Percentiles rank a stretch among this genome's conserved stretches.
Conservation (phyloP, 495 filamentous ascomycete genomes). For the Penicillium cataractarum region DNA sequence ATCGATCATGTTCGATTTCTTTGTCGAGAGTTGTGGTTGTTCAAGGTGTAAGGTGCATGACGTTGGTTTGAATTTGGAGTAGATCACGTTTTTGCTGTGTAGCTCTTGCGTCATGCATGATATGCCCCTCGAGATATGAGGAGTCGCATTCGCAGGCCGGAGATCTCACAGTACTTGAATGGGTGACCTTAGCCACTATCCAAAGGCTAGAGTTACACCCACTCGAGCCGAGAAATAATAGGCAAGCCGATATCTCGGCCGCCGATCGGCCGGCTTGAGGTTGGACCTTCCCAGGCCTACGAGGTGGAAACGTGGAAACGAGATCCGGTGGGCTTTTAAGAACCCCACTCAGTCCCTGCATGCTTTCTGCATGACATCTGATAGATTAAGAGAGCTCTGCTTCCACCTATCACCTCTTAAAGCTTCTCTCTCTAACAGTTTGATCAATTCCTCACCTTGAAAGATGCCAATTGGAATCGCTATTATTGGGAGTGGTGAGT, state of each 20-base stretch:
- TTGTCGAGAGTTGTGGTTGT: not conserved
- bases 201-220: not conserved
- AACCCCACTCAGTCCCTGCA: slow-evolving; percentile 22
- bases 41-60: not conserved
- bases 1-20: not conserved
- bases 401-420: not conserved
- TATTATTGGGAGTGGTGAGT: slow-evolving; percentile 67
- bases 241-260: slow-evolving; percentile 9
- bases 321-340: slow-evolving; percentile 8
- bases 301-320: slow-evolving; percentile 13
- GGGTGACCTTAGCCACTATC: not conserved
- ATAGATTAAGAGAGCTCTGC: not conserved
- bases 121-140: not conserved
- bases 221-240: slow-evolving; percentile 1
- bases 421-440: not conserved
- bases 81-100: slow-evolving; percentile 9
- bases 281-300: slow-evolving; percentile 32
- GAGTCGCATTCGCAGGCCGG: not conserved
- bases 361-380: slow-evolving; percentile 23
- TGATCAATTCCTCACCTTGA: not conserved
- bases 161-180: not conserved
- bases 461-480: slow-evolving; percentile 58
- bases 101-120: slow-evolving; percentile 20
- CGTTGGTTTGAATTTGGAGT: not conserved
- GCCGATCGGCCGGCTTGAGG: slow-evolving; percentile 14